These are phyloP conservation scores for Lepiota subincarnata DNA, from an alignment of 768 basidiomycete genomes.

Conservation along the genomic window DNA sequence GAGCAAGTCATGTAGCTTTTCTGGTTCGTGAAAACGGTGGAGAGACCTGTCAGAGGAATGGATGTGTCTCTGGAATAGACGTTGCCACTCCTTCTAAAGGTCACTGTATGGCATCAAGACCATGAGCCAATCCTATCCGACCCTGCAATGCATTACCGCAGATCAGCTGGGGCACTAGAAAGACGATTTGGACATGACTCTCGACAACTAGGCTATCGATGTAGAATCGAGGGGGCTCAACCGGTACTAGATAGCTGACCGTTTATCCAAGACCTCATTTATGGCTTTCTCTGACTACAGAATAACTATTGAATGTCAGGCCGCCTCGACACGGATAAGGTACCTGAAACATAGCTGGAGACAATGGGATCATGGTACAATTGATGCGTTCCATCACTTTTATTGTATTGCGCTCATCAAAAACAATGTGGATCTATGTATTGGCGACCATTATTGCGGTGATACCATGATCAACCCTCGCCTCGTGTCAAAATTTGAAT, in stretches of 20 bases:
- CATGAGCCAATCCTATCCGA: background rate
- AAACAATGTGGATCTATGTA: too few species aligned
- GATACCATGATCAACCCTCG: too few species aligned
- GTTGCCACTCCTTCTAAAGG: background rate
- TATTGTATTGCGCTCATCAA: too few species aligned
- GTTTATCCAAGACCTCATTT: conserved; percentile 41
- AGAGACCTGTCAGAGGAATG: background rate
- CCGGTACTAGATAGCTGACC: conserved; percentile 38
- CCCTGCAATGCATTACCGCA: too few species aligned
- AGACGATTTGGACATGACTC: conserved; percentile 3
- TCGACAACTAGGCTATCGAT: conserved; percentile 11
- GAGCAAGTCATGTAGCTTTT: background rate
- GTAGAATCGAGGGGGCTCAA: conserved; percentile 19
- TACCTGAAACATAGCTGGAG: background rate
- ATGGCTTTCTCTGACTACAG: conserved; percentile 27
- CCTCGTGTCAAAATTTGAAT: too few species aligned
- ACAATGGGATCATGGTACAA: too few species aligned
- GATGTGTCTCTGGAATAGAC: background rate
- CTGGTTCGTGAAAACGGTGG: background rate
- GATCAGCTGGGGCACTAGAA: background rate
- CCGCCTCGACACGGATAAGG: conserved; percentile 4
- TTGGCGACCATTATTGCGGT: too few species aligned
- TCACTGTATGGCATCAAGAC: background rate
- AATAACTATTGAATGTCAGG: conserved; percentile 19
- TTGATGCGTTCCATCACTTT: too few species aligned